These are phyloP conservation scores for Liriodendron chinense DNA, from an alignment of 164 flowering plant genomes.

Conservation along the genomic window DNA sequence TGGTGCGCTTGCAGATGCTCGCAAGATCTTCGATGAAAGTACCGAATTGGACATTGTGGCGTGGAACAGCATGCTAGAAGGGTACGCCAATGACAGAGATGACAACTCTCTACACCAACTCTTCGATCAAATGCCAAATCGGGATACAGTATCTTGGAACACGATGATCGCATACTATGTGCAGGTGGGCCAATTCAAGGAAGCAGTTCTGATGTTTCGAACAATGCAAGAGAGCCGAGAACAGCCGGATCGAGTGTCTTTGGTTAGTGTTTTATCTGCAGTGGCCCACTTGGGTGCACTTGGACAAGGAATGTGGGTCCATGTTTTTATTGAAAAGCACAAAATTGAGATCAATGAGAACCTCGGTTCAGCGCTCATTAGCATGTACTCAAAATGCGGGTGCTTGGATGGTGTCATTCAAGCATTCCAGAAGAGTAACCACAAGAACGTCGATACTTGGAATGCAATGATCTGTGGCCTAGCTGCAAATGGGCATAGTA, in stretches of 20 bases:
- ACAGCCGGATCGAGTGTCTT: conserved; percentile 8
- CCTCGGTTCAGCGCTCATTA: conserved; percentile 16
- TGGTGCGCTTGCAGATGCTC: conserved; percentile 11
- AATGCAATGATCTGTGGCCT: conserved; percentile 17
- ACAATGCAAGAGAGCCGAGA: conserved; percentile 14
- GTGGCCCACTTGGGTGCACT: conserved; percentile 16
- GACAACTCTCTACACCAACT: conserved; percentile 4
- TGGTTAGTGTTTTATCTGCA: conserved; percentile 15
- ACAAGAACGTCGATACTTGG: conserved; percentile 13
- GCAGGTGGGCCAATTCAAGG: conserved; percentile 6
- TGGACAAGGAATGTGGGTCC: conserved; percentile 15
- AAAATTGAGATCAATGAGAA: conserved; percentile 10
- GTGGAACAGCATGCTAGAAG: conserved; percentile 18
- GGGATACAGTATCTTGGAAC: conserved; percentile 17
- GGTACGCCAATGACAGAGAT: conserved; percentile 1
- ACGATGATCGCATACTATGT: conserved; percentile 15
- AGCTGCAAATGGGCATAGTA: conserved; percentile 15
- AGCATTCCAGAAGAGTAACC: conserved; percentile 2
- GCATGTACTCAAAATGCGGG: conserved; percentile 15
- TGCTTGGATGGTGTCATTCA: conserved; percentile 10
- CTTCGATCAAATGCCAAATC: conserved; percentile 14
- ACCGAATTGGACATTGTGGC: conserved; percentile 13
- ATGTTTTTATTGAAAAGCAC: conserved; percentile 6
- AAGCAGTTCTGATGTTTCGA: conserved; percentile 8
- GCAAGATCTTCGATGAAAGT: conserved; percentile 15